A percentile compares a stretch with the other conserved stretches of the same genome.
Conservation (phyloP, 306 rosid species). For the Potentilla sterilis region DNA sequence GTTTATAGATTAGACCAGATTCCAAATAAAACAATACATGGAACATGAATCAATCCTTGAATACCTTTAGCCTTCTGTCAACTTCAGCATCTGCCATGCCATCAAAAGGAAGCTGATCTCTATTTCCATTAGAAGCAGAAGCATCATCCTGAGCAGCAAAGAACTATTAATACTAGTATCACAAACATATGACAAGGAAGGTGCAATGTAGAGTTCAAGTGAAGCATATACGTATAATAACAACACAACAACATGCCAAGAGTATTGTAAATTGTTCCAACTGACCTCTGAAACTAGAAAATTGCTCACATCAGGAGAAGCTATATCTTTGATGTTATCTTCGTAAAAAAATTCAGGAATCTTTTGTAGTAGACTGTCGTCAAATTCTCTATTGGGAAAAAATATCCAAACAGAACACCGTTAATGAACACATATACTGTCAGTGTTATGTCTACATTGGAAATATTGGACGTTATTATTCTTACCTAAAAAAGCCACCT, state of each 20-base stretch:
- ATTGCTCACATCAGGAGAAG: constrained; percentile 95
- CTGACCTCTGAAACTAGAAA: constrained; percentile 91
- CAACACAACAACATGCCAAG: neutral
- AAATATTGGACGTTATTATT: constrained; percentile 7
- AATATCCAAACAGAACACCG: constrained; percentile 32
- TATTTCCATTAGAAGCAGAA: constrained; percentile 69
- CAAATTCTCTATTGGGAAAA: constrained; percentile 76
- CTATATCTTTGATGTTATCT: constrained; percentile 69
- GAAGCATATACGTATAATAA: neutral
- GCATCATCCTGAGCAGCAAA: constrained; percentile 70
- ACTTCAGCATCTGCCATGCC: constrained; percentile 88
- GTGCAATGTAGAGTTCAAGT: neutral
- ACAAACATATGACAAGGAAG: neutral
- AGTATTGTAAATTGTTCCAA: neutral
- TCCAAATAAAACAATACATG: constrained; percentile 7
- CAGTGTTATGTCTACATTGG: too few species aligned
- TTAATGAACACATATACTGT: neutral
- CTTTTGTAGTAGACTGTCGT: constrained; percentile 81
- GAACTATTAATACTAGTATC: constrained; percentile 5
- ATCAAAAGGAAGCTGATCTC: constrained; percentile 69
- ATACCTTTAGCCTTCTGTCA: constrained; percentile 86
- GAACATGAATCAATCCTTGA: constrained; percentile 16
- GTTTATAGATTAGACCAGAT: neutral
- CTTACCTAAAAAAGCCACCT: constrained; percentile 96
- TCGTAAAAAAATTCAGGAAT: constrained; percentile 71